Conservation (phyloP, 2,329 filamentous ascomycete species). For the Leptographium galeiforme region DNA sequence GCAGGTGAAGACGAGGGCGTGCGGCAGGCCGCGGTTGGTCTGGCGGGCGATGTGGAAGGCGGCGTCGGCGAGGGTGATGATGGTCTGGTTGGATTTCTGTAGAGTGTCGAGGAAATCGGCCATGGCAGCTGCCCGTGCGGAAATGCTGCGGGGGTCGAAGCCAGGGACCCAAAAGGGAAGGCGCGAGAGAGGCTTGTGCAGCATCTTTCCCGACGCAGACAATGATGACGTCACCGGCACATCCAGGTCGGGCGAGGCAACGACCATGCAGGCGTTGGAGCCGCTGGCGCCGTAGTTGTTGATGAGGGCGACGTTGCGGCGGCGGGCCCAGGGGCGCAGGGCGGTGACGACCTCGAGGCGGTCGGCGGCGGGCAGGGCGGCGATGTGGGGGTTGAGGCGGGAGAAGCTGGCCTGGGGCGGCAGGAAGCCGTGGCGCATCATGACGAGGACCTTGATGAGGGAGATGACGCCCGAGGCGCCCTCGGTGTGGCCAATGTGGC, state of each 20-base stretch:
- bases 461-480: conserved; percentile 17
- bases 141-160: conserved; percentile 3
- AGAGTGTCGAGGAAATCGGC: not conserved
- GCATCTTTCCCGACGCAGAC: not conserved
- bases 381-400: conserved; percentile 16
- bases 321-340: conserved; percentile 11
- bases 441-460: conserved; percentile 20
- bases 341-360: conserved; percentile 12
- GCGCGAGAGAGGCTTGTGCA: not conserved
- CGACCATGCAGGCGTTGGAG: conserved; percentile 15
- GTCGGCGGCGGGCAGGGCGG: conserved; percentile 5
- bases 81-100: not conserved
- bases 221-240: not conserved
- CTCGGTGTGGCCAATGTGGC: conserved; percentile 21
- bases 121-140: not conserved
- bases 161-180: conserved; percentile 3
- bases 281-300: conserved; percentile 25
- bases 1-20: conserved; percentile 15
- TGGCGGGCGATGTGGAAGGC: conserved; percentile 20
- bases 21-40: conserved; percentile 15
- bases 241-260: conserved; percentile 5
- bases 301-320: conserved; percentile 13
- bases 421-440: conserved; percentile 15
- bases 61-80: conserved; percentile 16
- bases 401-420: conserved; percentile 21